Evolutionary conservation across 371 early-diverging fungal species (phyloP).

Genomic region (Mucor ambiguus): DNA sequence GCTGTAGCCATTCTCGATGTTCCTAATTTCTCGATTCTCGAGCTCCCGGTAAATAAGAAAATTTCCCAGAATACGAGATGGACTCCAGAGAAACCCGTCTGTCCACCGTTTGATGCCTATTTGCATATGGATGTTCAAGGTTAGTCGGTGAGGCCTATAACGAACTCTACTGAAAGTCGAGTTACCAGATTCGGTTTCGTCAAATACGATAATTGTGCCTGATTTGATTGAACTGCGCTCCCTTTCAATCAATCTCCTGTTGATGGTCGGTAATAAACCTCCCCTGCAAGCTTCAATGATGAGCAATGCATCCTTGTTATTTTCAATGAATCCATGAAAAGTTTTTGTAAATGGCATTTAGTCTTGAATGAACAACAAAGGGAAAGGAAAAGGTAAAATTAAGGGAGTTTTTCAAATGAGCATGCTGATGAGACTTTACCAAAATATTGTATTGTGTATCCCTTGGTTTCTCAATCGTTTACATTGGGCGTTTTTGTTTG

Average conservation of each 20-base stretch:
- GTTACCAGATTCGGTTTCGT: conserved; percentile 65
- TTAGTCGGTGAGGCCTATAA: neutral
- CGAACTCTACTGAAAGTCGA: conserved; percentile 5
- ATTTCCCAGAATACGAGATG: conserved; percentile 66
- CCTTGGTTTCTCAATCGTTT: neutral
- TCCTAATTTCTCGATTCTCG: conserved; percentile 38
- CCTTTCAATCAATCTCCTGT: conserved; percentile 61
- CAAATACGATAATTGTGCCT: conserved; percentile 74
- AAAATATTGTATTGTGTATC: neutral
- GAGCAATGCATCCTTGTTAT: conserved; percentile 65
- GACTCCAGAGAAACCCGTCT: conserved; percentile 72
- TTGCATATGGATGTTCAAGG: neutral
- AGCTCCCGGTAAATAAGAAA: conserved; percentile 68
- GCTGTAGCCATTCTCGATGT: neutral
- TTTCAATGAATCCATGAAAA: conserved; percentile 57
- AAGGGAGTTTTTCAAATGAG: neutral
- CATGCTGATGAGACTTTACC: neutral
- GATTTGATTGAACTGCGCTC: conserved; percentile 63
- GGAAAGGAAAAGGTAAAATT: neutral
- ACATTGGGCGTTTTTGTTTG: neutral
- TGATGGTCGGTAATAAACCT: conserved; percentile 57
- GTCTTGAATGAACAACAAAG: neutral
- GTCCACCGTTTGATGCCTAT: conserved; percentile 76
- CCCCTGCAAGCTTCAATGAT: conserved; percentile 71
- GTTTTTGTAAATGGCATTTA: conserved; percentile 45